These are phyloP conservation scores for Vigna trinervia DNA, from an alignment of 306 rosid species.

Conservation along the genomic window DNA sequence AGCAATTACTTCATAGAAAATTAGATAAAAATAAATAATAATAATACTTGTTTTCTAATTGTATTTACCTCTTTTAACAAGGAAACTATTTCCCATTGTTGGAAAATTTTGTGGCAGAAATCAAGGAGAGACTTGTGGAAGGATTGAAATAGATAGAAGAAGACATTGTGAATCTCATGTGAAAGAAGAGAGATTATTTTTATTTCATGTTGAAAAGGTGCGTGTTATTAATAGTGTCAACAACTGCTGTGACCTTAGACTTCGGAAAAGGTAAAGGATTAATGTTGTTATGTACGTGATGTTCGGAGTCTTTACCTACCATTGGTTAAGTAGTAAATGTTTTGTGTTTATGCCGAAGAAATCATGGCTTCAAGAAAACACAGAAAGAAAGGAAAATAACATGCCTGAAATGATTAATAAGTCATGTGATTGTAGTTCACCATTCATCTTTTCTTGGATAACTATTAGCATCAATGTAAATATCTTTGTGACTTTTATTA, in stretches of 20 bases:
- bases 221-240: neutral
- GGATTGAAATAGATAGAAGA: neutral
- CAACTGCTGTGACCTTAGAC: neutral
- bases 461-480: too few relatives aligned
- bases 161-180: conserved; percentile 13
- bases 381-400: too few relatives aligned
- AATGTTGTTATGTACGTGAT: conserved; percentile 11
- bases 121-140: conserved; percentile 43
- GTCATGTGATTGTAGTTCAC: too few relatives aligned
- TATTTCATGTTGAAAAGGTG: neutral
- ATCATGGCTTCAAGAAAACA: too few relatives aligned
- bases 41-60: too few relatives aligned
- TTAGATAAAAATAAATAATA: too few relatives aligned
- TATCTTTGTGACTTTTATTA: too few relatives aligned
- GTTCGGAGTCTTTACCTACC: neutral
- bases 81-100: neutral
- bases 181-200: neutral
- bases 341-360: too few relatives aligned
- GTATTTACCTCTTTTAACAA: too few relatives aligned
- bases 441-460: too few relatives aligned
- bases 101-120: conserved; percentile 39
- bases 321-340: neutral
- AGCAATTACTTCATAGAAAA: too few relatives aligned
- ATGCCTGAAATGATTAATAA: too few relatives aligned
- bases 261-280: neutral